Conservation (phyloP, 495 filamentous ascomycete species). For the Trichocladium uniseriatum region DNA sequence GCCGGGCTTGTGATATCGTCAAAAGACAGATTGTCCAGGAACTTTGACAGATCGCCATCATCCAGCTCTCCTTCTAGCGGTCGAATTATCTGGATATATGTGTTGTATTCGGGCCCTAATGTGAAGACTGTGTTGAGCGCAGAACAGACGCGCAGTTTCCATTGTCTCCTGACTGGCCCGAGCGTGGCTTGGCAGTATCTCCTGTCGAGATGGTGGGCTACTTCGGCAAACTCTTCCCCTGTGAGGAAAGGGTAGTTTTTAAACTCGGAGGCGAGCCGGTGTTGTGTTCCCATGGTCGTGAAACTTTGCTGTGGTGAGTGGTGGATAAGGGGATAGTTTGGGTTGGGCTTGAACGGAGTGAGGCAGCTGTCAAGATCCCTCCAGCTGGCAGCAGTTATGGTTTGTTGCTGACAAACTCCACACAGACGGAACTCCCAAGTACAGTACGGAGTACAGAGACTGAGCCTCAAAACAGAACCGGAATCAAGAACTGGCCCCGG, state of each 20-base stretch:
- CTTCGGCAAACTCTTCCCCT: constrained; percentile 49
- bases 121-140: constrained; percentile 27
- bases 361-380: too few species aligned
- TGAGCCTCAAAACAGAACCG: too few species aligned
- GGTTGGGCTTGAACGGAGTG: too few species aligned
- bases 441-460: too few species aligned
- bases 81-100: constrained; percentile 41
- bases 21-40: constrained; percentile 32
- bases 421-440: too few species aligned
- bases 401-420: too few species aligned
- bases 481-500: too few species aligned
- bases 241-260: constrained; percentile 48
- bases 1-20: not conserved
- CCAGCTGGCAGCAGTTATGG: too few species aligned
- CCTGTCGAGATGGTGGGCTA: constrained; percentile 49
- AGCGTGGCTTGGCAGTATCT: constrained; percentile 44
- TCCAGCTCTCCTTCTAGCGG: constrained; percentile 34
- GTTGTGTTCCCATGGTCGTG: not conserved
- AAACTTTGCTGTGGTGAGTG: not conserved
- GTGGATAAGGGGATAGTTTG: too few species aligned
- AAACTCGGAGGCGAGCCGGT: constrained; percentile 18
- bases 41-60: constrained; percentile 34
- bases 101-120: constrained; percentile 26
- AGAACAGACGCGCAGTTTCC: constrained; percentile 31
- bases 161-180: constrained; percentile 36